These are phyloP conservation scores for Phellopilus nigrolimitatus DNA, from an alignment of 1,284 basidiomycete genomes.

Conservation along the genomic window DNA sequence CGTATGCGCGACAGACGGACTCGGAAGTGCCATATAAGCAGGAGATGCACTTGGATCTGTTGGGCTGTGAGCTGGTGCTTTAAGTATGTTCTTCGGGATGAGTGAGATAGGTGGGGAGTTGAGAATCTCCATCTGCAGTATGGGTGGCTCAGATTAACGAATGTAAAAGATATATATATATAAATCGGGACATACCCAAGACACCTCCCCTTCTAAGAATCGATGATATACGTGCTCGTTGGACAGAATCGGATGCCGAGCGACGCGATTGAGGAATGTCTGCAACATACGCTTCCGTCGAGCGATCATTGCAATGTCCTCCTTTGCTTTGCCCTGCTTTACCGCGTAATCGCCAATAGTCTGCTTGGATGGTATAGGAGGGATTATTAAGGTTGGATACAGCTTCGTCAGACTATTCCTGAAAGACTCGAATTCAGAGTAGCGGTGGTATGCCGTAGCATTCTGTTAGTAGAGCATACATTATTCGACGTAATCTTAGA, in stretches of 20 bases:
- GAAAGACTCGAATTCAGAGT: constrained; percentile 96
- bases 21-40: constrained; percentile 82
- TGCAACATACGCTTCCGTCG: constrained; percentile 92
- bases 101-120: constrained; percentile 88
- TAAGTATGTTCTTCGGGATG: constrained; percentile 92
- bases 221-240: constrained; percentile 94
- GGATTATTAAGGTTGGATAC: constrained; percentile 95
- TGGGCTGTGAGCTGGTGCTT: constrained; percentile 93
- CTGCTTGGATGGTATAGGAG: constrained; percentile 97
- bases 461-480: constrained; percentile 42
- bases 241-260: constrained; percentile 87
- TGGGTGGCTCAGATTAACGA: neutral
- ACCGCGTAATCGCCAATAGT: constrained; percentile 94
- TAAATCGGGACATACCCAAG: constrained; percentile 80
- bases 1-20: constrained; percentile 83
- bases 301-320: constrained; percentile 90
- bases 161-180: constrained; percentile 1
- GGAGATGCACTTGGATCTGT: constrained; percentile 72
- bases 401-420: constrained; percentile 80
- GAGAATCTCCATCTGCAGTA: constrained; percentile 74
- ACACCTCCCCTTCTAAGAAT: constrained; percentile 92
- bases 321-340: constrained; percentile 95
- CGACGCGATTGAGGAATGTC: constrained; percentile 89
- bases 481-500: constrained; percentile 4
- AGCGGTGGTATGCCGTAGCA: constrained; percentile 84